These are phyloP conservation scores for Dichotomopilus funicola DNA, from an alignment of 2,329 filamentous ascomycete genomes.

Conservation along the genomic window DNA sequence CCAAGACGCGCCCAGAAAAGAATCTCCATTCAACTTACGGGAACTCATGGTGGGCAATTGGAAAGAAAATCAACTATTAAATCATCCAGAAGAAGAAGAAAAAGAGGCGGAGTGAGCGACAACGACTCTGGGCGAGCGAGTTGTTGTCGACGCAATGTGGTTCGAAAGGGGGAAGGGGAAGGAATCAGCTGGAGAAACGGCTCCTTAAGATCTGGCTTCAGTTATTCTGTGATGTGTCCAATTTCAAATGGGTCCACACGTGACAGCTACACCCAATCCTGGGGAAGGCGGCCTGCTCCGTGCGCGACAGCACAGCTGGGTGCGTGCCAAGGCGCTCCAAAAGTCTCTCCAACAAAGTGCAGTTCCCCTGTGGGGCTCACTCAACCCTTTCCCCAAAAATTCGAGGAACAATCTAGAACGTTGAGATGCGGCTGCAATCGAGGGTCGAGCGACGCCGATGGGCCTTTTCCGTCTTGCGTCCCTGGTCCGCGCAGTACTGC, in stretches of 20 bases:
- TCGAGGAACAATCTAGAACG: neutral
- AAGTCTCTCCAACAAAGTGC: slow-evolving; percentile 9
- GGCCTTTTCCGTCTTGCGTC: slow-evolving; percentile 4
- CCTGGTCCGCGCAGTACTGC: neutral
- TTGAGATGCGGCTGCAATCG: slow-evolving; percentile 3
- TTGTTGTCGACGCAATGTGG: slow-evolving; percentile 24
- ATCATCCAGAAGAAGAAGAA: slow-evolving; percentile 32
- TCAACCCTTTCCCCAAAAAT: neutral
- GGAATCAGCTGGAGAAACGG: slow-evolving; percentile 31
- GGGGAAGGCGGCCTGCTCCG: slow-evolving; percentile 2
- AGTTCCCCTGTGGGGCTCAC: neutral
- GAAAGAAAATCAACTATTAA: slow-evolving; percentile 29
- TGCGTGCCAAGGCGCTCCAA: neutral
- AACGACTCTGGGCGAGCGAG: slow-evolving; percentile 26
- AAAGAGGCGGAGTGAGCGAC: slow-evolving; percentile 26
- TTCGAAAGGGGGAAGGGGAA: slow-evolving; percentile 34
- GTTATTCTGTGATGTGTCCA: slow-evolving; percentile 28
- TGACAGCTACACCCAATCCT: slow-evolving; percentile 17
- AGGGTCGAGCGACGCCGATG: slow-evolving; percentile 9
- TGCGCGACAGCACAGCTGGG: slow-evolving; percentile 4
- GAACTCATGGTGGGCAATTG: slow-evolving; percentile 46
- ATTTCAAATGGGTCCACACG: slow-evolving; percentile 26
- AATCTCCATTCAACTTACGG: slow-evolving; percentile 36
- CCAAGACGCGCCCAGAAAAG: slow-evolving; percentile 4
- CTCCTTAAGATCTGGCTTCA: slow-evolving; percentile 25